Evolutionary conservation across 352 stramenopile species (phyloP).

Genomic region (Phytophthora parvispora): DNA sequence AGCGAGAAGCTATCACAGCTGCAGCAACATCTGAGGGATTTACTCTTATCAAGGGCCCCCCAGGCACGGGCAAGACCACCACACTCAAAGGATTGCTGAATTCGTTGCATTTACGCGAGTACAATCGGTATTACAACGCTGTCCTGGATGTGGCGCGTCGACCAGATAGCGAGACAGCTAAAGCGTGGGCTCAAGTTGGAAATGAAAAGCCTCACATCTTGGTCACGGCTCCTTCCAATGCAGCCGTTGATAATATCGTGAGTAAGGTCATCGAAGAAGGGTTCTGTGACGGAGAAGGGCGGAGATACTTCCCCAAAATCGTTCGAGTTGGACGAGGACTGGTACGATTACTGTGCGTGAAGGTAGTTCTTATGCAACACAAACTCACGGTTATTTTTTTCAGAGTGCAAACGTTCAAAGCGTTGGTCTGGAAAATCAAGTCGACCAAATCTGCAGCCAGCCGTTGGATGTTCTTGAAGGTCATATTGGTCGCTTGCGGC

Average conservation of each 20-base stretch:
- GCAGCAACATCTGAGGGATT: constrained; percentile 91
- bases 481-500: constrained; percentile 58
- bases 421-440: constrained; percentile 87
- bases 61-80: constrained; percentile 94
- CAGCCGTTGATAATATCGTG: constrained; percentile 97
- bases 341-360: constrained; percentile 45
- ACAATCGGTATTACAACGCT: constrained; percentile 94
- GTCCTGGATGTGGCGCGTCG: constrained; percentile 84
- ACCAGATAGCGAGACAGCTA: constrained; percentile 83
- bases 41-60: constrained; percentile 93
- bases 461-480: constrained; percentile 78
- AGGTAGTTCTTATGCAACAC: background rate
- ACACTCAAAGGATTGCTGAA: constrained; percentile 94
- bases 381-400: constrained; percentile 6
- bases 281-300: constrained; percentile 95
- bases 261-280: constrained; percentile 97
- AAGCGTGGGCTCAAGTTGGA: constrained; percentile 84
- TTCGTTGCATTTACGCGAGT: constrained; percentile 93
- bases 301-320: constrained; percentile 96
- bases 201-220: constrained; percentile 95
- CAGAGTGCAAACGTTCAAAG: constrained; percentile 84
- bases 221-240: constrained; percentile 96
- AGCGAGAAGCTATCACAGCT: constrained; percentile 91
- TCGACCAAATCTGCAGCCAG: constrained; percentile 85
- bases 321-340: constrained; percentile 92